Evolutionary conservation across 164 flowering plant species (phyloP).

Genomic region (Echeveria elegans): DNA sequence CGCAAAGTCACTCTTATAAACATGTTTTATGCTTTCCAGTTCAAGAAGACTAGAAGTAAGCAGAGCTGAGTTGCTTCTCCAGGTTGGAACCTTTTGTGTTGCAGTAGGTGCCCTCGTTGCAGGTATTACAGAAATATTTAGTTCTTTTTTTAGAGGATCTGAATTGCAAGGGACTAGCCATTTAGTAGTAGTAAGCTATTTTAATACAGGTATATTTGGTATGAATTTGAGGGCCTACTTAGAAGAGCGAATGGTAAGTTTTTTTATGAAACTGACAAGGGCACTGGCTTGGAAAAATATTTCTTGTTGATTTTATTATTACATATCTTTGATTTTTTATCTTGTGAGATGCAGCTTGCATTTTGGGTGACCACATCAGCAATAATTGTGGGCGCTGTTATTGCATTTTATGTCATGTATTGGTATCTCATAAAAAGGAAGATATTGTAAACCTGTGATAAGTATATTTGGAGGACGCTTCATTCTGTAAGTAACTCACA

Average conservation of each 20-base stretch:
- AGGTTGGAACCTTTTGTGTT: constrained; percentile 88
- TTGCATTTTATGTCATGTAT: constrained; percentile 71
- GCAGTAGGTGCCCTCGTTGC: constrained; percentile 91
- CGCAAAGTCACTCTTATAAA: too few relatives aligned
- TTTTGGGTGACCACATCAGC: constrained; percentile 92
- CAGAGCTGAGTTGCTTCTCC: constrained; percentile 92
- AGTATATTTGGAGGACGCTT: neutral
- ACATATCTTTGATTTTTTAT: neutral
- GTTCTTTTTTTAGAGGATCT: neutral
- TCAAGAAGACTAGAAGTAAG: constrained; percentile 98
- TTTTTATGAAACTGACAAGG: neutral
- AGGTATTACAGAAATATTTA: constrained; percentile 29
- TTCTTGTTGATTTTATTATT: neutral
- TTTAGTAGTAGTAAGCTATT: neutral
- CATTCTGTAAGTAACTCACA: neutral
- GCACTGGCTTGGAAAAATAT: neutral
- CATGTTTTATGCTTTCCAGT: too few relatives aligned
- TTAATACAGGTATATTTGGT: constrained; percentile 85
- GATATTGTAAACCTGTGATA: constrained; percentile 32
- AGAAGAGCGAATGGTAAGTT: constrained; percentile 80
- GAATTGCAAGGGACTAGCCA: neutral
- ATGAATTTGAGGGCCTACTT: constrained; percentile 95
- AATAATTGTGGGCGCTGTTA: constrained; percentile 64
- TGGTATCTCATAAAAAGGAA: constrained; percentile 63
- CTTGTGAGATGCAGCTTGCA: constrained; percentile 56